Evolutionary conservation across 208 protist genomes (phyloP), one percentile per base, ranked within the genome.

Genomic region (Eutreptiella sp.): DNA sequence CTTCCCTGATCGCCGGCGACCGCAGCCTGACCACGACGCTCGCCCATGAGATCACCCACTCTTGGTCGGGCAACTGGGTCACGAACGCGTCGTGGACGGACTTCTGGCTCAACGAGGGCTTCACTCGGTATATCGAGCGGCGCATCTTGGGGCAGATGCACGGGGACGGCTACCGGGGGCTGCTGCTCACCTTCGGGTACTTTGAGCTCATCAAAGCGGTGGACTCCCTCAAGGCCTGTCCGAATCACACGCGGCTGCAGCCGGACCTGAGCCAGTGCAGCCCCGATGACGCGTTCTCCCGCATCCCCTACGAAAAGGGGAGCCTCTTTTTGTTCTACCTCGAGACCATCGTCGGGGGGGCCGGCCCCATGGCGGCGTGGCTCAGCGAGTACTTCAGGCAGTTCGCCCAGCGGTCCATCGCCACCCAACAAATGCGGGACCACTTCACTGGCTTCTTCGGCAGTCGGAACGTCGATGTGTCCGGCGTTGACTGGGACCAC

Each of bases 291-390:
- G 75, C 78, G 0, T 92, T 92, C 63, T 68, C 38, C n/a, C 68
- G 68, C 1, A 75, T 92, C 0, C 85, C 85, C 28, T 92, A 92
- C 63, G 82, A 87, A 43, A 87, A 87, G 58, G 84, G 81, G 28
- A 85, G 74, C 41, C 61, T 70, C 28, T 63, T 90, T 1, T 54
- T 89, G n/a, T 79, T 53, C 47, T 75, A 83, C 63, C 66, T 89
- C 32, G 68, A 83, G 46, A 21, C 72, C 9, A 68, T 88, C 9
- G 77, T 76, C 33, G 75, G 79, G 5, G 14, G 38, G 5, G 26
- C 42, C 36, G 3, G 2, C 3, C 32, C 53, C 3, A 75, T 87
- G 21, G 74, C 79, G 41, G 38, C 38, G 14, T 87, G 63, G 42
- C 39, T 84, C 7, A 61, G 68, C 33, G 16, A 31, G 5, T 81